A percentile compares a stretch with the other conserved stretches of the same genome.
Conservation (phyloP, 257 asterid genomes). For the Solanum bukasovii region DNA sequence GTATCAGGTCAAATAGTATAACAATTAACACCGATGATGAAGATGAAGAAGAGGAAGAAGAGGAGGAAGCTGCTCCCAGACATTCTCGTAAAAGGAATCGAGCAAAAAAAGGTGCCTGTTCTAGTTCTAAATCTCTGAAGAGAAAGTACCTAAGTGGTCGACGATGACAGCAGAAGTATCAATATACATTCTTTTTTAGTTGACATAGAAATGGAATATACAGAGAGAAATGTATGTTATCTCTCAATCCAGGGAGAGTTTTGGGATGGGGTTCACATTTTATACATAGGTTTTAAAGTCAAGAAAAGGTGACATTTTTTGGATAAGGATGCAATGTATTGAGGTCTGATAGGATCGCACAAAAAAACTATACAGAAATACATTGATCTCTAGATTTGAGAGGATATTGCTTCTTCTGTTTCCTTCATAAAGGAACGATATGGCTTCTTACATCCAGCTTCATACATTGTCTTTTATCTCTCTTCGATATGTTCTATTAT, state of each 20-base stretch:
- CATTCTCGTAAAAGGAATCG: not conserved
- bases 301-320: not conserved
- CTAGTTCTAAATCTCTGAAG: not conserved
- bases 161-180: not conserved
- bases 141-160: not conserved
- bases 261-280: not conserved
- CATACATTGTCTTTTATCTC: not conserved
- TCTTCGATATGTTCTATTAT: too few species aligned
- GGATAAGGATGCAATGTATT: not conserved
- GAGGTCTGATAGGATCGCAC: not conserved
- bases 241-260: not conserved
- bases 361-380: not conserved
- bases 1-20: not conserved
- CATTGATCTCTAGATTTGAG: not conserved
- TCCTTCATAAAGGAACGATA: too few species aligned
- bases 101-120: not conserved
- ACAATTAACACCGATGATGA: slow-evolving; percentile 18
- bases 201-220: not conserved
- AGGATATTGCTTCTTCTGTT: too few species aligned
- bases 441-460: too few species aligned
- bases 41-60: not conserved
- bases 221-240: not conserved
- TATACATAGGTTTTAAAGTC: not conserved
- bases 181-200: not conserved
- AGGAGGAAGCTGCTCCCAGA: not conserved